Base-by-base conservation (phyloP, 495 filamentous ascomycete genomes). In the Aspergillus asperescens region DNA sequence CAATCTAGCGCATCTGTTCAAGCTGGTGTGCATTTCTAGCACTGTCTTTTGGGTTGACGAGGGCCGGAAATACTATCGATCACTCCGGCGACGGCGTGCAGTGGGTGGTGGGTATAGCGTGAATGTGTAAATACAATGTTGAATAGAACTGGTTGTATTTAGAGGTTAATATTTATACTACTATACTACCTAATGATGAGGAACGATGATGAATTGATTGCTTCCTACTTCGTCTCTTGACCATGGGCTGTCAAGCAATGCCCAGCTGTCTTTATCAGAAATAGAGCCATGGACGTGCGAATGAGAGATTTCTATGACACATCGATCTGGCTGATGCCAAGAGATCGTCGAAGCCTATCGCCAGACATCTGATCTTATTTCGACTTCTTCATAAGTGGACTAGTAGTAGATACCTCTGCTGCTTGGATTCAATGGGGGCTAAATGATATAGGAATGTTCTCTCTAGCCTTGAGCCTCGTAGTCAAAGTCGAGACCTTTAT, bases 11-110 rank as follows among this genome's bases (percentile, higher is more conserved):
- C 93, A 96, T 76, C 66, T 96, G 42, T 55, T 88, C 15, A 73
- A 81, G 52, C 68, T 98, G 59, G 50, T 92, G 16, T 65, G 74
- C 39, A 73, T 97, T 55, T 84, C 90, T 31, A 95, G 90, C 67
- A 81, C 79, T 8, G 93, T 98, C 22, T 95, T 97, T 70, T 96
- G 88, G 86, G 89, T 82, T 15, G 93, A 98, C 70, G 93, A 98
- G 75, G 82, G 69, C 12, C 78, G 93, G 67, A 98, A 98, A 75
- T 92, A 72, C 61, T 61, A 73, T 18, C 55, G 63, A 49, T 55
- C 60, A 19, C 46, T 74, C 37, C 59, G 63, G 34, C 66, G 70
- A 38, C 60, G 68, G 16, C 51, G 66, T 27, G 60, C 65, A 6
- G 62, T 74, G 5, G 73, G 73, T 32, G 60, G 49, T 24, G 72